These are phyloP conservation scores for Albizia julibrissin DNA, from an alignment of 306 rosid genomes.

Conservation along the genomic window DNA sequence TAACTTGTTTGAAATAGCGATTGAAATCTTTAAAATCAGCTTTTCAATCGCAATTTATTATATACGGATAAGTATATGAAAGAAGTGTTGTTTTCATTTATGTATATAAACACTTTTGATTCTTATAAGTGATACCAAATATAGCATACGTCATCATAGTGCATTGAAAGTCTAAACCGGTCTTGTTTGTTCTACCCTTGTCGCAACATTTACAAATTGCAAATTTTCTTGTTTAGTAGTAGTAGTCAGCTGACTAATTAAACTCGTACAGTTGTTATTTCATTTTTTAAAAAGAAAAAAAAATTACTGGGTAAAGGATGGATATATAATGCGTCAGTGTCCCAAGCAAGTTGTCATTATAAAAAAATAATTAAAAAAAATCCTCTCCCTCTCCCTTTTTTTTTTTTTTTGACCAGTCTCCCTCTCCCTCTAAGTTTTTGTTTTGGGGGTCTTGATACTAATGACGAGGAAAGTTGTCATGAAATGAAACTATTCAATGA, in stretches of 20 bases:
- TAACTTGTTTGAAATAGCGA: too few species aligned
- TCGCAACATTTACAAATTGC: not conserved
- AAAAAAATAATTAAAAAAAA: too few species aligned
- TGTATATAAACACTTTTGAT: too few species aligned
- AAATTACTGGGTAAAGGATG: not conserved
- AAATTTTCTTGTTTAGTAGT: not conserved
- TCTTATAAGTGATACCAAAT: too few species aligned
- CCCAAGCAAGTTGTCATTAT: not conserved
- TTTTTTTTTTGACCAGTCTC: too few species aligned
- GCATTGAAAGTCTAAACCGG: not conserved
- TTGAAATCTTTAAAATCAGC: too few species aligned
- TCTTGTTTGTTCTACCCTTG: not conserved
- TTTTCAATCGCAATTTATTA: too few species aligned
- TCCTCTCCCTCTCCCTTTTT: too few species aligned
- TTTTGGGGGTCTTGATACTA: not conserved
- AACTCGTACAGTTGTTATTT: not conserved
- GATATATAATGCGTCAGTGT: not conserved
- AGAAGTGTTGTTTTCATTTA: too few species aligned
- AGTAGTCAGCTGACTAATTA: not conserved
- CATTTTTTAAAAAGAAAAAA: not conserved
- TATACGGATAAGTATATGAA: too few species aligned
- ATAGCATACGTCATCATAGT: too few species aligned
- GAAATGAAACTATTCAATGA: not conserved
- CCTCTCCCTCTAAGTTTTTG: too few species aligned
- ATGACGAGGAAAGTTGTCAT: not conserved